Base-by-base conservation (phyloP, 495 filamentous ascomycete genomes). In the Staphylotrichum longicolle region DNA sequence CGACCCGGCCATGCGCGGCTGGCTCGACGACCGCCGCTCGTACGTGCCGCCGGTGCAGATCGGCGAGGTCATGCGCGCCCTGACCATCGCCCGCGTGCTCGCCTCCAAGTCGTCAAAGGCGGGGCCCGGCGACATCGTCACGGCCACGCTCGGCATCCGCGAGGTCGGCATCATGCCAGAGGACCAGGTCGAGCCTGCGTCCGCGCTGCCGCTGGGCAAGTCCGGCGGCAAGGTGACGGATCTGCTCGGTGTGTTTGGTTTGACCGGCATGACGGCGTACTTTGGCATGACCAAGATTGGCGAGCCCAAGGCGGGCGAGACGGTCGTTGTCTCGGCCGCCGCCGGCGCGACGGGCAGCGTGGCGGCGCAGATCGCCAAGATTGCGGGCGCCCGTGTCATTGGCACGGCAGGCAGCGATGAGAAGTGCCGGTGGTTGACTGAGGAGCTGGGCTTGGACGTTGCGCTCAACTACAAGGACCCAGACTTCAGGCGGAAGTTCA, bases 1-100 rank as follows among this genome's bases (percentile, higher is more conserved):
- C 64, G 89, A 93, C 74, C 89, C 89, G 0, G 87, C 88, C n/a
- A 90, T 91, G 85, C 81, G 90, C 60, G 83, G 85, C 63, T 91
- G 88, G 90, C 79, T 94, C 0, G 81, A 76, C 64, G 83, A 84
- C 65, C 78, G 78, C 49, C 78, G 87, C 41, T 87, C 86, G 12
- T 92, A 91, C 74, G 70, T 85, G 11, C 79, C 84, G 0, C 86
- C 89, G 7, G 86, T 91, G 7, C 74, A 83, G 54, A 77, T 85
- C 59, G 86, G 84, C 67, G 81, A 81, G 60, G 77, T 84, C 10
- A 93, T 94, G 88, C 85, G 85, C 63, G 85, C 86, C 30, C 69
- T 72, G 33, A 77, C 75, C 61, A 79, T 93, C 58, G 74, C 75
- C 33, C 83, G 86, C 37, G 74, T 80, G 7, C 32, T 81, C 2